phyloP scores from a whole-genome alignment of 495 filamentous ascomycete species.

The Pyrenopolyporus hunteri region DNA sequence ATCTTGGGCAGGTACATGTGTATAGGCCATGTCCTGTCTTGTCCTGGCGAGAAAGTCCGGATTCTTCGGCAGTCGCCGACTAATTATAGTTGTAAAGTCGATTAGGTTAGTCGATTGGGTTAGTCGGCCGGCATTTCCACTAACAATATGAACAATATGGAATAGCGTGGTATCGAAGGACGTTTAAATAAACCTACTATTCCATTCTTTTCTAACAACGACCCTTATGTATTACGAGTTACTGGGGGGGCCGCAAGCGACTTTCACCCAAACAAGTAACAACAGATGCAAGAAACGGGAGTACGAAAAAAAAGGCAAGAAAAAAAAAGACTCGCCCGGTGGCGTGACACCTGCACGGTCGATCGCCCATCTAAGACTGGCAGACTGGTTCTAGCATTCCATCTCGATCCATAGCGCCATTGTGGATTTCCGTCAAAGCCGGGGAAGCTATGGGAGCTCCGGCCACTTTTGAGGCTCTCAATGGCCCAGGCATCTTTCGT shows the following conservation, averaged over 20 bases:
- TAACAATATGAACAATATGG: no score
- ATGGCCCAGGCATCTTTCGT: conserved; percentile 20
- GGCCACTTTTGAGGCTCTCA: conserved; percentile 35
- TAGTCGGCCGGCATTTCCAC: no score
- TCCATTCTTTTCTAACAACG: conserved; percentile 19
- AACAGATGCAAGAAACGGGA: background rate
- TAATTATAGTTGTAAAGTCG: conserved; percentile 7
- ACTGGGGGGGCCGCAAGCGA: no score
- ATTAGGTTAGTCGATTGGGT: no score
- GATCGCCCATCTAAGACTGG: conserved; percentile 35
- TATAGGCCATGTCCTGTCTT: no score
- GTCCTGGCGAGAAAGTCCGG: conserved; percentile 16
- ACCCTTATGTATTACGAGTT: no score
- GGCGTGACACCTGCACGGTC: conserved; percentile 31
- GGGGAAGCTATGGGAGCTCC: conserved; percentile 20
- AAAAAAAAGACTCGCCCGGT: conserved; percentile 26
- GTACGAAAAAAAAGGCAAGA: background rate
- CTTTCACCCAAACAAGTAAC: conserved; percentile 9
- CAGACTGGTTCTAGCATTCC: conserved; percentile 33
- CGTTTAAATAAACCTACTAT: conserved; percentile 19
- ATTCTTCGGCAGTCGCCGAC: conserved; percentile 24
- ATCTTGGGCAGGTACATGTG: no score
- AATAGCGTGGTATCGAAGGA: background rate
- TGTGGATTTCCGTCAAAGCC: conserved; percentile 28
- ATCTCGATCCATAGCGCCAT: conserved; percentile 14